Percentiles rank a stretch among this genome's conserved stretches.
These are phyloP conservation scores for Ploettnerulaceae sp. DNA, from an alignment of 2,329 filamentous ascomycete species.

Conservation along the genomic window DNA sequence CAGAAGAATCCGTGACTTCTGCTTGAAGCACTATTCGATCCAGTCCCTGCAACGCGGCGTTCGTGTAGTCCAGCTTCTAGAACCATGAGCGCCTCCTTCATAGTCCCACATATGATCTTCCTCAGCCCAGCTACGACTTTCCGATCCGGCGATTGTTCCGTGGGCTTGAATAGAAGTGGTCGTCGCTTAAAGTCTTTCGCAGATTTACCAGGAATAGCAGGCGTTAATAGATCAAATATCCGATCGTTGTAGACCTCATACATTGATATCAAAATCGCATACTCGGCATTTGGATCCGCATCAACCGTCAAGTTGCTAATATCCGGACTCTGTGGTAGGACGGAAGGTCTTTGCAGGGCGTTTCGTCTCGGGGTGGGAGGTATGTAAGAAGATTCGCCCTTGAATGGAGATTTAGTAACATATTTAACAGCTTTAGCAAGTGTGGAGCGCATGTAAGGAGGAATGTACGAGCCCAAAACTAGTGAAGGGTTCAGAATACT, in stretches of 20 bases:
- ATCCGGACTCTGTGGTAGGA: conserved; percentile 68
- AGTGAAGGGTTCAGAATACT: background rate
- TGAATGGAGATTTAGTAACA: conserved; percentile 36
- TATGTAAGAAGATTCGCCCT: conserved; percentile 48
- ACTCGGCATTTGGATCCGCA: conserved; percentile 67
- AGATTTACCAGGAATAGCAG: conserved; percentile 51
- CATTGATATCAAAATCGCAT: conserved; percentile 90
- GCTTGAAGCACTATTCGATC: conserved; percentile 87
- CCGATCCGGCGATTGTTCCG: conserved; percentile 80
- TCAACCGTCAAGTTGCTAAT: conserved; percentile 65
- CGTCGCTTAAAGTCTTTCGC: conserved; percentile 72
- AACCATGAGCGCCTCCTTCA: conserved; percentile 82
- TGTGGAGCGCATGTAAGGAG: conserved; percentile 32
- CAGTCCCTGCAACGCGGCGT: conserved; percentile 81
- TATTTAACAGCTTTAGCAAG: conserved; percentile 31
- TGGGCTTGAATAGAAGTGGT: conserved; percentile 84
- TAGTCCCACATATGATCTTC: conserved; percentile 79
- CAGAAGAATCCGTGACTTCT: conserved; percentile 95
- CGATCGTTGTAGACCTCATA: conserved; percentile 99
- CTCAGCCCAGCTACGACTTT: conserved; percentile 90
- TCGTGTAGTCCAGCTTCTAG: conserved; percentile 86
- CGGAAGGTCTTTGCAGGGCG: conserved; percentile 63
- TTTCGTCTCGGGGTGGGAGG: conserved; percentile 54
- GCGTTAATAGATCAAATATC: conserved; percentile 86
- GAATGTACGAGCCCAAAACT: conserved; percentile 15